Evolutionary conservation across 305 asterid species (phyloP).

Genomic region (Rubia occidens): DNA sequence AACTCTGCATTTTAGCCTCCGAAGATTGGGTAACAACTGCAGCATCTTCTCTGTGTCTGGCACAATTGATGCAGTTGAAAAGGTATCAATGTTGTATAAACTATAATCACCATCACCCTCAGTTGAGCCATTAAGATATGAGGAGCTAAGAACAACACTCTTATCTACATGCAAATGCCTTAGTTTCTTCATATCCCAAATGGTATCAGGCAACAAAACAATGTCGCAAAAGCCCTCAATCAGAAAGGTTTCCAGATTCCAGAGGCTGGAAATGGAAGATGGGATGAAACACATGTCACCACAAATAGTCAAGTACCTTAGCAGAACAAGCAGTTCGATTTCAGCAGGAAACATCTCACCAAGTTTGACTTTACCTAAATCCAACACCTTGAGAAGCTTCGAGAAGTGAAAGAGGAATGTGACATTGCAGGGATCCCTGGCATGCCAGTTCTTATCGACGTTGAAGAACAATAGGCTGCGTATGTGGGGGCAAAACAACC

Average conservation of each 20-base stretch:
- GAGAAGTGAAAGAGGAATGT: constrained; percentile 4
- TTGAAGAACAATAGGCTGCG: constrained; percentile 6
- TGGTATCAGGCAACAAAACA: neutral
- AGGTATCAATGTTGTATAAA: neutral
- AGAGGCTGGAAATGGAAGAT: neutral
- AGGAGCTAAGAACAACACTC: neutral
- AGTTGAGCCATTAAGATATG: neutral
- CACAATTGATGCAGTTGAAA: constrained; percentile 3
- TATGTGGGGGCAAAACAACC: constrained; percentile 1
- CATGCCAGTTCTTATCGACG: constrained; percentile 6
- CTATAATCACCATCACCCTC: neutral
- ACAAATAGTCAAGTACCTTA: neutral
- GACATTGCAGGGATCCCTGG: neutral
- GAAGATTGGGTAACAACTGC: neutral
- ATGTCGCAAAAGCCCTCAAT: neutral
- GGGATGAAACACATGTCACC: constrained; percentile 5
- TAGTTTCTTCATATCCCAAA: constrained; percentile 8
- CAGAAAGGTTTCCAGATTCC: neutral
- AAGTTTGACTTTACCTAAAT: neutral
- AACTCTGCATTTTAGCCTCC: constrained; percentile 1
- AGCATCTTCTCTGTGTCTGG: neutral
- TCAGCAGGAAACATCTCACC: neutral
- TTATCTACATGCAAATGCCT: constrained; percentile 2
- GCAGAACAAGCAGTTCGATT: neutral
- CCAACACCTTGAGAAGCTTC: constrained; percentile 3